A percentile compares a stretch with the other conserved stretches of the same genome.
phyloP scores from a whole-genome alignment of 768 basidiomycete genomes.

The Dentipellis sp. region DNA sequence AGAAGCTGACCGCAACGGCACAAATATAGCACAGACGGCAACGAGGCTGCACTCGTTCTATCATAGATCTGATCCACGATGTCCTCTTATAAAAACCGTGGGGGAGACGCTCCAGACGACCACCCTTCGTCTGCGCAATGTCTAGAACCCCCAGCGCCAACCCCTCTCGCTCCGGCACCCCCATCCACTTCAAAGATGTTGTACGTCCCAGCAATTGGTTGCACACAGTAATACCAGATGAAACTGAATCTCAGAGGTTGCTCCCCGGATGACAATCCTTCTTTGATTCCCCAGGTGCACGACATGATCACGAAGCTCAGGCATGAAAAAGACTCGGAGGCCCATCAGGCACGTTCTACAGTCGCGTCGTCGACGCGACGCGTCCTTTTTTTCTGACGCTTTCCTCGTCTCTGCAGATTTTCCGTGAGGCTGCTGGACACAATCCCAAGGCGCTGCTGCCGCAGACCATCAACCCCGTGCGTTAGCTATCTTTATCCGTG shows the following conservation, averaged over 20 bases:
- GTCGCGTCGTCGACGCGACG: background rate
- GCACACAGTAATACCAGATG: conserved; percentile 4
- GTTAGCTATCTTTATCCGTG: conserved; percentile 12
- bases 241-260: conserved; percentile 8
- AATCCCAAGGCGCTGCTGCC: conserved; percentile 49
- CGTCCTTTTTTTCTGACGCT: background rate
- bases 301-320: conserved; percentile 59
- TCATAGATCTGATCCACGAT: no score
- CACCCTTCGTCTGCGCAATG: no score
- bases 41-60: no score
- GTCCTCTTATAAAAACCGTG: no score
- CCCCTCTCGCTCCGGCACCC: conserved; percentile 16
- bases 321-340: conserved; percentile 81
- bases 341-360: conserved; percentile 53
- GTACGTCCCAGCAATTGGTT: conserved; percentile 22
- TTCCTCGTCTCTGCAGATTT: conserved; percentile 41
- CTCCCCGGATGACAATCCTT: conserved; percentile 19
- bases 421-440: conserved; percentile 64
- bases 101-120: no score
- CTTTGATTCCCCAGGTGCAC: conserved; percentile 45
- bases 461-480: conserved; percentile 61
- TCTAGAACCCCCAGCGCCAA: conserved; percentile 4
- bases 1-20: no score
- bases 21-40: no score
- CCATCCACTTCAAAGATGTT: conserved; percentile 30